Base-by-base conservation (phyloP, 805 yeast species). In the Starmera amethionina region DNA sequence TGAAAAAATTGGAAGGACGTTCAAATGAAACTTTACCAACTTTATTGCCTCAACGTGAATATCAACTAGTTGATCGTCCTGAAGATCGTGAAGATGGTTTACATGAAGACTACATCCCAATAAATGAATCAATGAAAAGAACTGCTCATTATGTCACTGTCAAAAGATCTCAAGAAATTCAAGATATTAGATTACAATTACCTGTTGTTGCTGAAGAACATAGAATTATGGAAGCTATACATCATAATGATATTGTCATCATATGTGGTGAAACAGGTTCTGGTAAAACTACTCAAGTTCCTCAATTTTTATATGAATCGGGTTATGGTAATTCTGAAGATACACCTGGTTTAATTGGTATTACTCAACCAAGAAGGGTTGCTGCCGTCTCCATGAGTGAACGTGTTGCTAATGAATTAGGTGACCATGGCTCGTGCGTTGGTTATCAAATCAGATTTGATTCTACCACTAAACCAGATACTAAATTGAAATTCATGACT, bases 261-360 rank as follows among this genome's bases (percentile, higher is more conserved):
- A 71, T 93, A 22, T 90, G 97, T 65, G 98, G 98, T 69, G 97
- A 89, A 52, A 93, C 98, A 1, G 98, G 98, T 51, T 88, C 97
- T 3, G 98, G 98, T 62, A 93, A 93, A 59, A 93, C 98, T 2
- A 93, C 99, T 0, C 99, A 93, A 62, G 89, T 93, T 5, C 98
- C 99, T 0, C 99, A 93, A 58, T 93, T 93, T 54, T 62, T 93
- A 35, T 87, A 79, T 55, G 99, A 93, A 61, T 77, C 95, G 1
- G 97, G 97, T 2, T 90, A 82, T 55, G 97, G 96, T 5, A 59
- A 63, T 35, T 49, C 57, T 7, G 69, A 71, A 8, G 77, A 76
- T 8, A 75, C 78, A 11, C 90, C 96, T 0, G 97, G 97, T 1
- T 82, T 90, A 89, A 86, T 93, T 51, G 98, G 97, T 42, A 71